Evolutionary conservation across 352 stramenopile genomes (phyloP).

Genomic region (Plasmopara viticola): DNA sequence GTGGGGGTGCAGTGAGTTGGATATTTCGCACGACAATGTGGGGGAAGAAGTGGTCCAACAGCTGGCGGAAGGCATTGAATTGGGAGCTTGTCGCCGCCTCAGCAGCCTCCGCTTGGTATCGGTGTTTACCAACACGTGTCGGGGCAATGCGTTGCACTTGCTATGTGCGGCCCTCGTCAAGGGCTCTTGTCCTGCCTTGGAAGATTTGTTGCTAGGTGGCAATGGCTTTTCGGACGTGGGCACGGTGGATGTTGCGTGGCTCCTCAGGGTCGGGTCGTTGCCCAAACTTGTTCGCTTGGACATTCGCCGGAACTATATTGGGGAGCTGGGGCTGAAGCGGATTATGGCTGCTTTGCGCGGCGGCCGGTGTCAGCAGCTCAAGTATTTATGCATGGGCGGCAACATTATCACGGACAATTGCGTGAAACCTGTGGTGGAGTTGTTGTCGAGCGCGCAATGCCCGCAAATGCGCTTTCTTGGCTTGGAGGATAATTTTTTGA

Average conservation of each 20-base stretch:
- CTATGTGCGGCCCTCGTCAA: constrained; percentile 62
- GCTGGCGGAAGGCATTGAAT: constrained; percentile 58
- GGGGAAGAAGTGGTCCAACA: constrained; percentile 61
- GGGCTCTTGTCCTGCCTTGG: constrained; percentile 49
- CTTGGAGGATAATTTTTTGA: constrained; percentile 80
- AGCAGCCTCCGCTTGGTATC: constrained; percentile 57
- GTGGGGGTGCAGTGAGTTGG: constrained; percentile 71
- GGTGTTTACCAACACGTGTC: constrained; percentile 75
- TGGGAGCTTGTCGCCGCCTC: constrained; percentile 51
- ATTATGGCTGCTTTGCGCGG: constrained; percentile 56
- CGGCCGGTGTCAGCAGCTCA: constrained; percentile 50
- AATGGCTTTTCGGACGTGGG: constrained; percentile 75
- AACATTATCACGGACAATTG: constrained; percentile 84
- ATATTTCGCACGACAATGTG: constrained; percentile 71
- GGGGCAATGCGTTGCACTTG: constrained; percentile 59
- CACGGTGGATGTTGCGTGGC: constrained; percentile 63
- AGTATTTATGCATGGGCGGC: constrained; percentile 80
- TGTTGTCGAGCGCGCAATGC: constrained; percentile 54
- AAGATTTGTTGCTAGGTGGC: constrained; percentile 62
- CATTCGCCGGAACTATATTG: constrained; percentile 78
- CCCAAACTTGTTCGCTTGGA: constrained; percentile 65
- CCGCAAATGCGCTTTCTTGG: constrained; percentile 76
- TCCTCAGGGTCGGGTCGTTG: constrained; percentile 56
- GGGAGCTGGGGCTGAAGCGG: constrained; percentile 63
- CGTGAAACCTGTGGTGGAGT: constrained; percentile 55